Conservation (phyloP, 768 basidiomycete species). For the Trametes cingulata region DNA sequence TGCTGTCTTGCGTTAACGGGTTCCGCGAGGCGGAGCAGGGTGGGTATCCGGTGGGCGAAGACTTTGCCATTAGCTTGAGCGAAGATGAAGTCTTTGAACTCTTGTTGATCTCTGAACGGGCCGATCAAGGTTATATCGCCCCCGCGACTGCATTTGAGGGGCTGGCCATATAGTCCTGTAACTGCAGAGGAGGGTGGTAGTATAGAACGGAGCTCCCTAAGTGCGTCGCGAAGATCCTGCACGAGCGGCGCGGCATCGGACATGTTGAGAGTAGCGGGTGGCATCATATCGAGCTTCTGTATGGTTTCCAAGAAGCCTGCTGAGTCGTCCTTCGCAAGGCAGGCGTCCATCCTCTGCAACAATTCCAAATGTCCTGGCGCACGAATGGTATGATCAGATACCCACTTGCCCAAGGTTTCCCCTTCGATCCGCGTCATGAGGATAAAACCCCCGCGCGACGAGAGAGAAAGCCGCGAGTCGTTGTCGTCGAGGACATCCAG, state of each 20-base stretch:
- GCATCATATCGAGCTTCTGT: background rate
- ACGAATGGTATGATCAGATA: background rate
- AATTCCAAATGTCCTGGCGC: background rate
- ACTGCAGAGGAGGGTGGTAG: background rate
- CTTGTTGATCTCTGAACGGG: background rate
- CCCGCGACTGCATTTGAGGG: background rate
- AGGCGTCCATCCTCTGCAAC: background rate
- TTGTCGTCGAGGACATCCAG: slow-evolving; percentile 1
- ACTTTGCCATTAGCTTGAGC: background rate
- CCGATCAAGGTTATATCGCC: background rate
- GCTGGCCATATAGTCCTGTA: background rate
- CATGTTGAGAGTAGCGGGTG: background rate
- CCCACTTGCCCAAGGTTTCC: background rate
- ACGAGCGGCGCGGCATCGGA: background rate
- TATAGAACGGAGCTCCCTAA: slow-evolving; percentile 2
- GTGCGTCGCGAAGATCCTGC: background rate
- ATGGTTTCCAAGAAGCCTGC: background rate
- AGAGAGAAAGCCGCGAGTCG: too few species aligned
- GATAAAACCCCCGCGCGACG: background rate
- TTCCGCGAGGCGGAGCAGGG: background rate
- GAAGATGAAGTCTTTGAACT: slow-evolving; percentile 1
- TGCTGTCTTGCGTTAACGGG: background rate
- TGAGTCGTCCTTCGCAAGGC: background rate
- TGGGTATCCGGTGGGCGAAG: background rate
- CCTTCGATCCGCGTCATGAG: slow-evolving; percentile 17